phyloP scores from a whole-genome alignment of 1,284 basidiomycete genomes.

The Malassezia cuniculi region DNA sequence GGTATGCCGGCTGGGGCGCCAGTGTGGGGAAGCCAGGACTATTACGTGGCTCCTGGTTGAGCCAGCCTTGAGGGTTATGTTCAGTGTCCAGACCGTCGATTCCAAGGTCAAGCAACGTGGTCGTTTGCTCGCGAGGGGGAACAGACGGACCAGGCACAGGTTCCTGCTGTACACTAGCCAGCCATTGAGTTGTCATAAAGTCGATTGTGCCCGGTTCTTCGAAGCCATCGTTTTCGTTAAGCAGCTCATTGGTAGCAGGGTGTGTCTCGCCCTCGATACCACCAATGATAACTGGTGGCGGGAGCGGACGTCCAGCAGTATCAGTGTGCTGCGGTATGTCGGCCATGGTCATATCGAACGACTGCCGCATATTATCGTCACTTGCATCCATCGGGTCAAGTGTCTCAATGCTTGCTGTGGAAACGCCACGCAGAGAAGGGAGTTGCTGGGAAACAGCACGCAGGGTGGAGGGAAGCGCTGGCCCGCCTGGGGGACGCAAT shows the following conservation, averaged over 20 bases:
- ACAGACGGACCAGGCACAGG: too few species aligned
- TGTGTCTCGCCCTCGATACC: slow-evolving; percentile 8
- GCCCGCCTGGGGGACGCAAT: slow-evolving; percentile 15
- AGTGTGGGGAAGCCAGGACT: too few species aligned
- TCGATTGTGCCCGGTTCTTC: too few species aligned
- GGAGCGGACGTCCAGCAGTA: slow-evolving; percentile 28
- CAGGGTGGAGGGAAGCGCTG: slow-evolving; percentile 20
- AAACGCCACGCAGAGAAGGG: slow-evolving; percentile 24
- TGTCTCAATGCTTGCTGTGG: slow-evolving; percentile 26
- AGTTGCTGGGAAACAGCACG: slow-evolving; percentile 11
- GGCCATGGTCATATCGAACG: slow-evolving; percentile 16
- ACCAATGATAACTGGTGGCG: slow-evolving; percentile 35
- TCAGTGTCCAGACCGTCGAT: too few species aligned
- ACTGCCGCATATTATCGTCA: slow-evolving; percentile 26
- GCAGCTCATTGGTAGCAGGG: slow-evolving; percentile 4
- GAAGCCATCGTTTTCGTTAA: too few species aligned
- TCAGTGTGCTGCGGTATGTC: slow-evolving; percentile 20
- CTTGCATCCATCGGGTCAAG: slow-evolving; percentile 27
- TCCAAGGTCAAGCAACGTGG: too few species aligned
- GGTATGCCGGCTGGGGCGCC: too few species aligned
- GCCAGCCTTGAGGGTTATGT: too few species aligned
- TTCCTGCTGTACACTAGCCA: too few species aligned
- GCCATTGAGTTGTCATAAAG: too few species aligned
- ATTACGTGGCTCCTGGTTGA: too few species aligned
- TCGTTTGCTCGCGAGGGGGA: too few species aligned